Evolutionary conservation across 441 rosid genomes (phyloP), one percentile per base, ranked within the genome.

Genomic region (Rhodomyrtus psidioides): DNA sequence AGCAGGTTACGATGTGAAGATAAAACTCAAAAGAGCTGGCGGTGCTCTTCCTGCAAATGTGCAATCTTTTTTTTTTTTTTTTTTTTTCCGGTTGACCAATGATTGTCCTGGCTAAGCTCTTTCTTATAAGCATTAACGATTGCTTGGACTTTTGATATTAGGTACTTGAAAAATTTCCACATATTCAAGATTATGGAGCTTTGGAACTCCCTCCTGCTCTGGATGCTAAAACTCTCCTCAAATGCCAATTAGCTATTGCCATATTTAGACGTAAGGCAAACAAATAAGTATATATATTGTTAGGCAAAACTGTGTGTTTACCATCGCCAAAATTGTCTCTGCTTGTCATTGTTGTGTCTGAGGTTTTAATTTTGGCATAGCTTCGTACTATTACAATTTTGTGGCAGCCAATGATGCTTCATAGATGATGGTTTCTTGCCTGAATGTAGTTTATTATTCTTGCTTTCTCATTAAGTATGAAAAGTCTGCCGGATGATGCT

Each of bases 101-200:
- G 42, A 44, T 60, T 58, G 14, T 85, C 83, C 84, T 84, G 76
- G 27, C 15, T 84, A 21, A 86, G 46, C 46, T 65, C 46, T 87
- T 82, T 83, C 51, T 28, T 76, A 34, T 79, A 49, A 27, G 26
- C 39, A 7, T 65, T 85, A 53, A 51, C 83, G 3, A 53, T 83
- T 85, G 42, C 55, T 49, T 89, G 55, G 30, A 84, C 87, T 82
- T 87, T 60, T 28, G 46, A 86, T 90, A 82, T 46, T 89, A 97
- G 98, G 98, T 95, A 84, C 87, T 90, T 79, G 93, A 92, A 88
- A 97, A 95, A 88, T 96, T 97, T 92, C 99, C 98, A 82, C 97
- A 95, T 87, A 95, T 97, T 89, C 87, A 81, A 88, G 93, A 86
- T 83, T 97, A 92, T 87, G 92, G 83, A 88, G 90, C 95, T 87